These are phyloP conservation scores for Byssothecium circinans DNA, from an alignment of 2,329 filamentous ascomycete genomes.

Conservation along the genomic window DNA sequence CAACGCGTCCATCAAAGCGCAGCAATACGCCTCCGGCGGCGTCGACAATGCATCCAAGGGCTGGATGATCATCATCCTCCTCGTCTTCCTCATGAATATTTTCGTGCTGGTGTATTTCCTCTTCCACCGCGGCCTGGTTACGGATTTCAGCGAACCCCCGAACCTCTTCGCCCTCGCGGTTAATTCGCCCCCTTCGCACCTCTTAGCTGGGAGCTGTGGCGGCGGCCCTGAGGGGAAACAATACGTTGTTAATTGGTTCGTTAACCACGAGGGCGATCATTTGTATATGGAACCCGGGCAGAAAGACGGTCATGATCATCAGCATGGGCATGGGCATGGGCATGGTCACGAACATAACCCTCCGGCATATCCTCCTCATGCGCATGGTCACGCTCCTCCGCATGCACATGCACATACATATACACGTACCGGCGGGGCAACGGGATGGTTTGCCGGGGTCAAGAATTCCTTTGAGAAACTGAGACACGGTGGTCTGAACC, in stretches of 20 bases:
- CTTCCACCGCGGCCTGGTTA: slow-evolving; percentile 64
- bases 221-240: slow-evolving; percentile 57
- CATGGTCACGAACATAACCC: slow-evolving; percentile 39
- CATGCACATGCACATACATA: slow-evolving; percentile 7
- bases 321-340: slow-evolving; percentile 5
- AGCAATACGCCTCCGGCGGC: slow-evolving; percentile 72
- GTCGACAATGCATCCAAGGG: slow-evolving; percentile 61
- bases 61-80: slow-evolving; percentile 67
- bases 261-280: slow-evolving; percentile 54
- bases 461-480: slow-evolving; percentile 3
- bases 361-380: slow-evolving; percentile 8
- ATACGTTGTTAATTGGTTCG: slow-evolving; percentile 50
- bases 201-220: slow-evolving; percentile 59
- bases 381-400: not conserved
- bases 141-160: slow-evolving; percentile 76
- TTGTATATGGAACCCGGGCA: slow-evolving; percentile 55
- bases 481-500: slow-evolving; percentile 9
- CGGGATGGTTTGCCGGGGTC: slow-evolving; percentile 5
- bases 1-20: slow-evolving; percentile 63
- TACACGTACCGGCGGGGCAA: not conserved
- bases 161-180: slow-evolving; percentile 74
- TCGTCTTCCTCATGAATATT: slow-evolving; percentile 69
- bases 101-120: slow-evolving; percentile 67
- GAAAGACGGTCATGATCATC: slow-evolving; percentile 22
- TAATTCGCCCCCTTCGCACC: slow-evolving; percentile 60